These are phyloP conservation scores for Gypsophila paniculata DNA, from an alignment of 179 eudicot genomes.

Conservation along the genomic window DNA sequence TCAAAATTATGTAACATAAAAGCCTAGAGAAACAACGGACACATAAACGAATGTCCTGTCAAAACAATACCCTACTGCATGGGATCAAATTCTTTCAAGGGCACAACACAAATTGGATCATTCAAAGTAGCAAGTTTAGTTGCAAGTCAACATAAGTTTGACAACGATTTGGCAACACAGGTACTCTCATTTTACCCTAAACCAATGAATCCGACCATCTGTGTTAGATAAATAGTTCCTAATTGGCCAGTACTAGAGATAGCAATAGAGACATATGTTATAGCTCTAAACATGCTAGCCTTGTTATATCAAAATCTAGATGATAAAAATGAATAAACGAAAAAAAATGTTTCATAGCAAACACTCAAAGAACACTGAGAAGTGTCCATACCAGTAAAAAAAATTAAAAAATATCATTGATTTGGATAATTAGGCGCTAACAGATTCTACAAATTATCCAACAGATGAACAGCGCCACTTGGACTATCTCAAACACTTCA, in stretches of 20 bases:
- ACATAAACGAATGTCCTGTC: background rate
- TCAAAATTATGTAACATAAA: background rate
- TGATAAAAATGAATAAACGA: no score
- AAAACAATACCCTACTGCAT: background rate
- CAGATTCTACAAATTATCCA: background rate
- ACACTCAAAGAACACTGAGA: background rate
- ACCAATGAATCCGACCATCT: background rate
- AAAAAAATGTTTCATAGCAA: background rate
- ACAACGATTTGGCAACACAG: background rate
- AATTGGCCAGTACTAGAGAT: background rate
- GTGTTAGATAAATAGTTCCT: background rate
- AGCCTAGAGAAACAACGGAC: background rate
- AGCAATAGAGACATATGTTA: no score
- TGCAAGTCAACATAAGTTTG: background rate
- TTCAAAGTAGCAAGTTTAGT: background rate
- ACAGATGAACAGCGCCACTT: background rate
- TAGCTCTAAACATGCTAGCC: background rate
- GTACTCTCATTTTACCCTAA: background rate
- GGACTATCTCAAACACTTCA: background rate
- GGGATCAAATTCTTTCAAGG: slow-evolving; percentile 5
- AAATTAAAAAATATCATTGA: background rate
- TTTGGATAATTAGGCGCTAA: background rate
- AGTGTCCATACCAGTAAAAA: background rate
- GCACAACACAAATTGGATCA: background rate
- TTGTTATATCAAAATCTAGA: no score